Evolutionary conservation across 2,329 filamentous ascomycete species (phyloP).

Genomic region (Fusarium goolgardi): DNA sequence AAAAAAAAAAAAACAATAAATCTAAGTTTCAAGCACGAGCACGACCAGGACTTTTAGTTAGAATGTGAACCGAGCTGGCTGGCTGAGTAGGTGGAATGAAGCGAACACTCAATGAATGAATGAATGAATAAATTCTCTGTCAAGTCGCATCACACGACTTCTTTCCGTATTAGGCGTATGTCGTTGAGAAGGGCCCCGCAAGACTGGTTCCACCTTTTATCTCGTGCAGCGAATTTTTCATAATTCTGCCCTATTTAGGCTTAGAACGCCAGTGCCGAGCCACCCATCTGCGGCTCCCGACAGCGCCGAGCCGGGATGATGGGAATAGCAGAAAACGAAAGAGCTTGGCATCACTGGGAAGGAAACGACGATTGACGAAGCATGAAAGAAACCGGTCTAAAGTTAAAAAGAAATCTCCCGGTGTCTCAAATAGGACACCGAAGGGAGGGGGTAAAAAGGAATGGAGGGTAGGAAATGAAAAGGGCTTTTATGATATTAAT

Average conservation of each 20-base stretch:
- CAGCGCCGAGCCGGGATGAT: conserved; percentile 37
- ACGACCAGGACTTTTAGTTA: neutral
- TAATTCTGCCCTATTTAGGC: conserved; percentile 16
- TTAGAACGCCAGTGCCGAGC: conserved; percentile 25
- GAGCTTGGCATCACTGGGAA: conserved; percentile 26
- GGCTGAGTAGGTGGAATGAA: neutral
- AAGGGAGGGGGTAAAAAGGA: neutral
- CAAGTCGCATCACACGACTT: conserved; percentile 39
- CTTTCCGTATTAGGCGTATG: conserved; percentile 38
- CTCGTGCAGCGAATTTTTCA: conserved; percentile 30
- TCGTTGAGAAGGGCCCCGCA: conserved; percentile 23
- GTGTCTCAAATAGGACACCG: conserved; percentile 40
- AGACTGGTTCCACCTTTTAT: conserved; percentile 2
- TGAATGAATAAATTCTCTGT: neutral
- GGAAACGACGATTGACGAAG: neutral
- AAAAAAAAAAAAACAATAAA: neutral
- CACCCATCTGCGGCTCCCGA: conserved; percentile 29
- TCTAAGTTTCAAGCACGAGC: neutral
- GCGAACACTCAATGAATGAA: neutral
- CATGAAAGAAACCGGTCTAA: neutral
- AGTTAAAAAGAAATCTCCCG: conserved; percentile 3
- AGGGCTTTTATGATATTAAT: no score
- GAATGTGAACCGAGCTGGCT: conserved; percentile 16
- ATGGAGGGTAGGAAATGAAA: conserved; percentile 1
- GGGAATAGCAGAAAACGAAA: conserved; percentile 29